Conservation (phyloP, 768 basidiomycete genomes). For the Russula foetens region DNA sequence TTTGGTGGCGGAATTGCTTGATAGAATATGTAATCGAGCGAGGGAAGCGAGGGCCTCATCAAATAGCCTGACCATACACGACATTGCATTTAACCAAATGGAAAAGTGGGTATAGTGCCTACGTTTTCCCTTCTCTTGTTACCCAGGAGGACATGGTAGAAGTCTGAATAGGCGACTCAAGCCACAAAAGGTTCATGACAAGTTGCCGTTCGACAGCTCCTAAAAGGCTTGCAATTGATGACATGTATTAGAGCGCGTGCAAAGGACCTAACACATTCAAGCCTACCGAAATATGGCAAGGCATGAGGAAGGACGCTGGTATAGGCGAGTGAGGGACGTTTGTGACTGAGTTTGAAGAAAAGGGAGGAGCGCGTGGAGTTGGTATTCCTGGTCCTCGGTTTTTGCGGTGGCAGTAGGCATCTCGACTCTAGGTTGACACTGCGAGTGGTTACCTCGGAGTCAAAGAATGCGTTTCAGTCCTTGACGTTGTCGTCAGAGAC, state of each 20-base stretch:
- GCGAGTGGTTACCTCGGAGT: neutral
- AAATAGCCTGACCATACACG: slow-evolving; percentile 46
- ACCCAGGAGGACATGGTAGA: slow-evolving; percentile 73
- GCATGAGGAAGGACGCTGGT: slow-evolving; percentile 81
- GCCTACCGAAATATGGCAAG: slow-evolving; percentile 80
- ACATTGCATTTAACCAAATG: neutral
- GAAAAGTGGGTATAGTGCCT: slow-evolving; percentile 14
- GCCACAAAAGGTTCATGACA: slow-evolving; percentile 83
- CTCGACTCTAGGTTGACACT: neutral
- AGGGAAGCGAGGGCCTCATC: slow-evolving; percentile 59
- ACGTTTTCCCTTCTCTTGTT: slow-evolving; percentile 65
- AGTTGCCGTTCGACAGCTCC: slow-evolving; percentile 76
- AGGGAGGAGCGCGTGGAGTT: slow-evolving; percentile 57
- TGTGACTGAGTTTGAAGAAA: slow-evolving; percentile 80
- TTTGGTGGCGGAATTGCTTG: slow-evolving; percentile 45
- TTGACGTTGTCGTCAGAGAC: neutral
- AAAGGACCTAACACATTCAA: neutral
- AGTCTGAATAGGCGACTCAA: slow-evolving; percentile 64
- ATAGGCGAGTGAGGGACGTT: slow-evolving; percentile 67
- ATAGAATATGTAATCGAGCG: slow-evolving; percentile 60
- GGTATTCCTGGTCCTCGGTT: slow-evolving; percentile 1
- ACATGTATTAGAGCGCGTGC: neutral
- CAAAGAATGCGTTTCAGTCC: neutral
- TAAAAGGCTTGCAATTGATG: slow-evolving; percentile 59
- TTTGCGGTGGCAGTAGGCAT: slow-evolving; percentile 15